phyloP scores from a whole-genome alignment of 306 rosid genomes.

The Cicer arietinum region DNA sequence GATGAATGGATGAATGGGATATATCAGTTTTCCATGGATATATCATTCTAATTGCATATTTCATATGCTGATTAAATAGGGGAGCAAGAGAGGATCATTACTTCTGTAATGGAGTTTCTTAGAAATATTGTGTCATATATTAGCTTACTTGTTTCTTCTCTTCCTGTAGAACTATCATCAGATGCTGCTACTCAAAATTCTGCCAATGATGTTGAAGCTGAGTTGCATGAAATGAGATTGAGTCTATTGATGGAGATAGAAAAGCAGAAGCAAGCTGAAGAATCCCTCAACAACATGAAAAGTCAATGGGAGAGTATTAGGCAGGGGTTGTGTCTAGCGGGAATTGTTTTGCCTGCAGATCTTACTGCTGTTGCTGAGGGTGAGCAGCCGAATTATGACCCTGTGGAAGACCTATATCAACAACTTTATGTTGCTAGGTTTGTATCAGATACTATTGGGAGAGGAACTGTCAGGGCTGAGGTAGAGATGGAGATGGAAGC shows the following conservation, averaged over 20 bases:
- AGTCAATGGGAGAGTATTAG: slow-evolving; percentile 79
- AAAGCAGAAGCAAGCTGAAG: slow-evolving; percentile 89
- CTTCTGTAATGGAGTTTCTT: slow-evolving; percentile 14
- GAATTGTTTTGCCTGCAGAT: slow-evolving; percentile 72
- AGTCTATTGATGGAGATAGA: slow-evolving; percentile 78
- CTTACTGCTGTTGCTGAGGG: slow-evolving; percentile 49
- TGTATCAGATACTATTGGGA: slow-evolving; percentile 79
- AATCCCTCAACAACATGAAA: slow-evolving; percentile 62
- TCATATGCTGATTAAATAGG: slow-evolving; percentile 13
- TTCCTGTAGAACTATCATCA: slow-evolving; percentile 70
- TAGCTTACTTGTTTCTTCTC: slow-evolving; percentile 41
- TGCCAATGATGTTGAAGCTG: slow-evolving; percentile 56
- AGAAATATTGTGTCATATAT: slow-evolving; percentile 22
- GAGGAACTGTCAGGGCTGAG: slow-evolving; percentile 85
- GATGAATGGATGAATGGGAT: not conserved
- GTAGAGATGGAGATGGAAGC: slow-evolving; percentile 81
- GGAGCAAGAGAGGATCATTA: slow-evolving; percentile 6
- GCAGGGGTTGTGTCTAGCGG: slow-evolving; percentile 64
- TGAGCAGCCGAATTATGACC: slow-evolving; percentile 60
- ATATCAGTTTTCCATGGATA: slow-evolving; percentile 11
- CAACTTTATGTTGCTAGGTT: slow-evolving; percentile 84
- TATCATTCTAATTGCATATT: slow-evolving; percentile 6
- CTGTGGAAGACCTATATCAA: slow-evolving; percentile 69
- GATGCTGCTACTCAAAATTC: slow-evolving; percentile 60
- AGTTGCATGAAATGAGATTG: slow-evolving; percentile 75